Evolutionary conservation across 805 yeast genomes (phyloP).

Genomic region (Starmerella bombi): DNA sequence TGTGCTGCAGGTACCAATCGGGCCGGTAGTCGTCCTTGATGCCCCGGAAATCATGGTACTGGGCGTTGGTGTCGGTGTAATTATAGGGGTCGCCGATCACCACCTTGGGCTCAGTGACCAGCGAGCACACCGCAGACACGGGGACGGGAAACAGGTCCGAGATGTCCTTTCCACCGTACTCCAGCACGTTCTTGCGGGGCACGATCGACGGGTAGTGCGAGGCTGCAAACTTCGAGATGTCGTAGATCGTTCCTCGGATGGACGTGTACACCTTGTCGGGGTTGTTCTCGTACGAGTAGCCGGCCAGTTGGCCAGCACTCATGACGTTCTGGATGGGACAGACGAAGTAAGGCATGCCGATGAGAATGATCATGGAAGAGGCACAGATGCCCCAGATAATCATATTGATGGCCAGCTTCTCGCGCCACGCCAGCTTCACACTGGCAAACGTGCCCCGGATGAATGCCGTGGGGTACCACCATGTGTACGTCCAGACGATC

Average conservation of each 20-base stretch:
- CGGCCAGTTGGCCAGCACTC: conserved; percentile 25
- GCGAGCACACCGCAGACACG: conserved; percentile 30
- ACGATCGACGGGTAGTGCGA: conserved; percentile 31
- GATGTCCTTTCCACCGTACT: conserved; percentile 30
- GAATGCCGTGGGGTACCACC: conserved; percentile 31
- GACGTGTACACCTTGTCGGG: conserved; percentile 28
- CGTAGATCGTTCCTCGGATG: conserved; percentile 32
- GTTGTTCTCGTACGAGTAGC: conserved; percentile 22
- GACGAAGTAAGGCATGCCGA: conserved; percentile 31
- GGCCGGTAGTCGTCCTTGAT: conserved; percentile 31
- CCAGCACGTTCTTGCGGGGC: conserved; percentile 25
- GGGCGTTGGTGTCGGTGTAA: conserved; percentile 30
- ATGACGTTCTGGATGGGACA: conserved; percentile 32
- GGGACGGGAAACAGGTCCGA: conserved; percentile 31
- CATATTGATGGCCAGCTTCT: conserved; percentile 32
- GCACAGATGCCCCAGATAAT: conserved; percentile 32
- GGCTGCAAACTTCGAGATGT: conserved; percentile 29
- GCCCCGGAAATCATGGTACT: conserved; percentile 32
- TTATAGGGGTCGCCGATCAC: conserved; percentile 27
- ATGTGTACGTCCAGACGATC: conserved; percentile 29
- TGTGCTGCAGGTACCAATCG: conserved; percentile 32
- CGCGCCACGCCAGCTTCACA: conserved; percentile 33
- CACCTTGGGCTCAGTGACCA: conserved; percentile 23
- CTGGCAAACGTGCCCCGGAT: conserved; percentile 27
- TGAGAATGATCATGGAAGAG: conserved; percentile 24